phyloP scores from a whole-genome alignment of 2,329 filamentous ascomycete species.

The Gnomoniopsis smithogilvyi region DNA sequence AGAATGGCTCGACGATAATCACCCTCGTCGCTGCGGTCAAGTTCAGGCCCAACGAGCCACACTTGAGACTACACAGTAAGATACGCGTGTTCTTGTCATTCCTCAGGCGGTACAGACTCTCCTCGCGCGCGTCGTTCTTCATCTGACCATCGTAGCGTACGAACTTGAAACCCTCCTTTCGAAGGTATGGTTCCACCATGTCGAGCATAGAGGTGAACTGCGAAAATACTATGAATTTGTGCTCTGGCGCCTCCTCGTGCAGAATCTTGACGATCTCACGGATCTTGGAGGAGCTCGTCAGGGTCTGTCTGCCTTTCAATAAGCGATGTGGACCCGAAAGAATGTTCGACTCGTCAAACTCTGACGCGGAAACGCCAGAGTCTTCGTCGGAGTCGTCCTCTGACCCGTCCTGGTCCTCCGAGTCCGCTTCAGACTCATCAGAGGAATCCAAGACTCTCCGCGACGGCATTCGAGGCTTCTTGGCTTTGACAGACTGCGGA shows the following conservation, averaged over 20 bases:
- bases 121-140: slow-evolving; percentile 89
- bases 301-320: slow-evolving; percentile 27
- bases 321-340: not conserved
- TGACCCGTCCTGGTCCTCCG: slow-evolving; percentile 13
- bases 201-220: slow-evolving; percentile 99
- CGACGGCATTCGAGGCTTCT: slow-evolving; percentile 26
- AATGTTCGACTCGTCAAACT: slow-evolving; percentile 28
- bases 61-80: slow-evolving; percentile 89
- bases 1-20: slow-evolving; percentile 95
- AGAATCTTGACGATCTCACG: slow-evolving; percentile 80
- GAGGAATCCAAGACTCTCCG: slow-evolving; percentile 27
- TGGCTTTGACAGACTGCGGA: slow-evolving; percentile 28
- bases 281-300: slow-evolving; percentile 84
- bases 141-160: slow-evolving; percentile 94
- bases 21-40: slow-evolving; percentile 91
- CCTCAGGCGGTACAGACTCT: slow-evolving; percentile 73
- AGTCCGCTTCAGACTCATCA: slow-evolving; percentile 30
- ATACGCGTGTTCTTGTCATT: slow-evolving; percentile 74
- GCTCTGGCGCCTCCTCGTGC: slow-evolving; percentile 69
- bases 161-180: slow-evolving; percentile 69
- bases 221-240: slow-evolving; percentile 98
- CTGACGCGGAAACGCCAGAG: slow-evolving; percentile 37
- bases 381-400: slow-evolving; percentile 24
- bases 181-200: slow-evolving; percentile 88
- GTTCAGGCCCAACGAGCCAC: slow-evolving; percentile 89